A percentile compares a stretch with the other conserved stretches of the same genome.
phyloP scores from a whole-genome alignment of 495 filamentous ascomycete genomes.

The Parmelia sp. region DNA sequence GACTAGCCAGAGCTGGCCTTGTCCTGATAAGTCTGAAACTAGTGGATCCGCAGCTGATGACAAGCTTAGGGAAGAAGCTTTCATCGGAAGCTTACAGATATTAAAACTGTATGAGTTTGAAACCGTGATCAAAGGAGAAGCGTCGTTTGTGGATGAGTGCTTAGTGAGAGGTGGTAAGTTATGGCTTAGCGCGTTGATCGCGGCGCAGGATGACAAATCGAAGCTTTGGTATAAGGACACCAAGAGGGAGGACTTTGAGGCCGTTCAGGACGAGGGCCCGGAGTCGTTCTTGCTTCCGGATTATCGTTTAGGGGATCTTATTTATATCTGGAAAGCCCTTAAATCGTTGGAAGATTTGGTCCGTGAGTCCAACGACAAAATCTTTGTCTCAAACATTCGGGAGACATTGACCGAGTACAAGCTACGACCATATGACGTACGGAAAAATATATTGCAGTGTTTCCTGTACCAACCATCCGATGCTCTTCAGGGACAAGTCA shows the following conservation, averaged over 20 bases:
- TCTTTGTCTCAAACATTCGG: too few species aligned
- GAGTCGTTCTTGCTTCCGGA: background rate
- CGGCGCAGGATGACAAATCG: too few species aligned
- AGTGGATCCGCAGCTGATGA: background rate
- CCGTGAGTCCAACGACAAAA: background rate
- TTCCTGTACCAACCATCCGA: too few species aligned
- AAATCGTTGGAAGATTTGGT: slow-evolving; percentile 3
- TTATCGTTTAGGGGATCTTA: slow-evolving; percentile 2
- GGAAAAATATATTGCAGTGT: too few species aligned
- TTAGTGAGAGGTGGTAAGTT: background rate
- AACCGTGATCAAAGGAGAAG: background rate
- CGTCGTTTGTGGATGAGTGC: background rate
- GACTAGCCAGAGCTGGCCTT: background rate
- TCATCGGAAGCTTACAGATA: background rate
- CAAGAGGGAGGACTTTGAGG: too few species aligned
- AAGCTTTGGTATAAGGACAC: too few species aligned
- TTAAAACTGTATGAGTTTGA: background rate
- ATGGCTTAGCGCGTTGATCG: too few species aligned
- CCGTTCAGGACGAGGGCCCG: too few species aligned
- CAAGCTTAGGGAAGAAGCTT: background rate
- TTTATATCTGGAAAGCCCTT: slow-evolving; percentile 2
- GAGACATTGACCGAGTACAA: too few species aligned
- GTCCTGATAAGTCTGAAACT: background rate
- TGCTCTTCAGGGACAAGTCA: too few species aligned
- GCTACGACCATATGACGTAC: too few species aligned